Evolutionary conservation across 768 basidiomycete species (phyloP), one percentile per base, ranked within the genome.

Genomic region (Hydnomerulius pinastri): DNA sequence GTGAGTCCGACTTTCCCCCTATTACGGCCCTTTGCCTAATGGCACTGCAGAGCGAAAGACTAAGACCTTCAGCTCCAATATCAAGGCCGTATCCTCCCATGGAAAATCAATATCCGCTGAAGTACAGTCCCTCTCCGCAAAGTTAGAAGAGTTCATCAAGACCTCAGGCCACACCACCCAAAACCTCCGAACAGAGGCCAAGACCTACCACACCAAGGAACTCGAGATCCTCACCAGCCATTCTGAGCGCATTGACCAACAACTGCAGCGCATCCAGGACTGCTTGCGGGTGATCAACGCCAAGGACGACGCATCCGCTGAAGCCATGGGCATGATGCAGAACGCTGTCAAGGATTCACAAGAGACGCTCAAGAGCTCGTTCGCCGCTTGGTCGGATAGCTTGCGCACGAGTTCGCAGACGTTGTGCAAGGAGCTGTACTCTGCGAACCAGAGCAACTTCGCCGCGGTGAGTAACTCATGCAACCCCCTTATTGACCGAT

Each of bases 21-120:
- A n/a, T 12, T 18, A 15, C 30, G 32, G 2, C 43, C 20, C 39
- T 12, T 2, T 46, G 5, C 37, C 41, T 69, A 33, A 65, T 23
- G 27, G 23, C 11, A 37, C 37, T 41, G 12, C 29, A 95, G 93
- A 90, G 35, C 87, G 94, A 51, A 93, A 90, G 62, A 72, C 81
- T 27, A 71, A 72, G 20, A 74, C 82, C 10, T 76, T 92, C 35
- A 74, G 71, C 27, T 72, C 81, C 7, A 96, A 95, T 59, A 72
- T 82, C 4, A 79, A 80, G 54, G 76, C 77, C 1, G 91, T 90
- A 13, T 70, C 78, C 3, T 76, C 74, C 28, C 82, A 89, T 52
- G 82, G 84, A 44, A 79, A 77, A 51, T 72, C 78, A 1, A 76
- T 94, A 35, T 70, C 79, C 20, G 70, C 72, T 1, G 75, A 86